Conservation (phyloP, 2,329 filamentous ascomycete genomes). For the Sporothrix protearum region DNA sequence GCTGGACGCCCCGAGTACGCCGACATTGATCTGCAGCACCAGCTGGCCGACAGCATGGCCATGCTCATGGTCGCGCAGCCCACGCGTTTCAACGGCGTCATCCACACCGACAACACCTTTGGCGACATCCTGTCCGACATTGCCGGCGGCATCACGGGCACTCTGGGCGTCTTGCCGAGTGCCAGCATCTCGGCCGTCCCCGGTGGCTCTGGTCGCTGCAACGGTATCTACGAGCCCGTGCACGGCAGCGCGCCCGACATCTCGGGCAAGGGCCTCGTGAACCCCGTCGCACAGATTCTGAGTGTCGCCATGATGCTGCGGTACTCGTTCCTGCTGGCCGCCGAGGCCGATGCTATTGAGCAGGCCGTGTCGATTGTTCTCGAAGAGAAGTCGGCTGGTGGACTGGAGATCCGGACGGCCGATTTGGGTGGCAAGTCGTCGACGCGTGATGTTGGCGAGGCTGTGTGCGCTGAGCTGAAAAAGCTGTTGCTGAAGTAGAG, state of each 20-base stretch:
- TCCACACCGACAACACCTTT: conserved; percentile 48
- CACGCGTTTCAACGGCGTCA: conserved; percentile 46
- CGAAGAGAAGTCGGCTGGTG: conserved; percentile 46
- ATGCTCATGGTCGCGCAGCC: conserved; percentile 49
- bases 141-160: conserved; percentile 45
- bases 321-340: conserved; percentile 62
- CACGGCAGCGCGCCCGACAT: conserved; percentile 73
- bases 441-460: conserved; percentile 29
- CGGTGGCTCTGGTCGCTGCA: conserved; percentile 40
- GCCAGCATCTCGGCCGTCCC: conserved; percentile 45
- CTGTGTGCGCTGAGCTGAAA: conserved; percentile 24
- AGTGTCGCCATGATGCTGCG: conserved; percentile 72
- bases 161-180: conserved; percentile 44
- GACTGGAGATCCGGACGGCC: conserved; percentile 46
- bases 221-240: conserved; percentile 75
- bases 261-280: conserved; percentile 66
- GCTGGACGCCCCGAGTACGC: conserved; percentile 42
- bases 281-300: conserved; percentile 68
- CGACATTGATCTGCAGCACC: conserved; percentile 43
- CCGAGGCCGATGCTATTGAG: conserved; percentile 62
- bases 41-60: conserved; percentile 47
- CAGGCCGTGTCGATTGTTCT: conserved; percentile 61
- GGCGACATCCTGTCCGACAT: conserved; percentile 48
- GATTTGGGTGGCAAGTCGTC: conserved; percentile 29
- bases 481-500: conserved; percentile 14